phyloP scores from a whole-genome alignment of 2,329 filamentous ascomycete species.

The Byssoonygena ceratinophila region DNA sequence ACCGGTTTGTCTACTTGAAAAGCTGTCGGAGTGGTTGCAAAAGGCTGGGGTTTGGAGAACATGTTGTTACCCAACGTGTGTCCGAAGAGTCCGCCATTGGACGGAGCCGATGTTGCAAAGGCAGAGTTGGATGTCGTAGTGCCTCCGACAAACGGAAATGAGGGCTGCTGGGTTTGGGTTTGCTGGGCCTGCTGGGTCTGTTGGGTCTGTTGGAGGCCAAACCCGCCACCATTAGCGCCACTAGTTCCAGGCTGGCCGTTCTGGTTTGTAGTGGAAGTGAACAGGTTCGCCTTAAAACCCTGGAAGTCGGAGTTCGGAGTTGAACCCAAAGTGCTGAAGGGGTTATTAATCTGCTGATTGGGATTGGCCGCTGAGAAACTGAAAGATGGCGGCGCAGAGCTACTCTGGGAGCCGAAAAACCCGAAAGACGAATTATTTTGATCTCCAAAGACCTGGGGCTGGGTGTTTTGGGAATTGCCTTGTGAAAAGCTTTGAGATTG shows the following conservation, averaged over 20 bases:
- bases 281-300: conserved; percentile 28
- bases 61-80: conserved; percentile 19
- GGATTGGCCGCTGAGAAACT: conserved; percentile 25
- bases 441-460: conserved; percentile 25
- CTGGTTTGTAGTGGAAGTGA: conserved; percentile 22
- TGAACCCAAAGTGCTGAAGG: conserved; percentile 27
- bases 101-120: conserved; percentile 13
- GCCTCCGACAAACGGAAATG: conserved; percentile 7
- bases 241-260: conserved; percentile 11
- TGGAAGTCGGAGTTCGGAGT: conserved; percentile 19
- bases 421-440: conserved; percentile 18
- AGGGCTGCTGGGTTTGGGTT: too few species aligned
- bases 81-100: conserved; percentile 22
- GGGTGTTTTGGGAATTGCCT: conserved; percentile 23
- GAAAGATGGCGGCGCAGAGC: conserved; percentile 24
- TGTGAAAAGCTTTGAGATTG: conserved; percentile 30
- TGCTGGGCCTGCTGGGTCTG: too few species aligned
- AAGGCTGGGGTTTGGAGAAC: conserved; percentile 12
- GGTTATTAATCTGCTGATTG: conserved; percentile 24
- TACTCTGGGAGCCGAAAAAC: conserved; percentile 15
- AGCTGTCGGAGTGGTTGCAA: not conserved
- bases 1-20: conserved; percentile 13
- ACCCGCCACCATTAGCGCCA: conserved; percentile 2
- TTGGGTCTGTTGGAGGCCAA: conserved; percentile 12
- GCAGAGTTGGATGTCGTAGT: conserved; percentile 7